A percentile compares a stretch with the other conserved stretches of the same genome.
These are phyloP conservation scores for Agaricus blazei DNA, from an alignment of 768 basidiomycete species.

Conservation along the genomic window DNA sequence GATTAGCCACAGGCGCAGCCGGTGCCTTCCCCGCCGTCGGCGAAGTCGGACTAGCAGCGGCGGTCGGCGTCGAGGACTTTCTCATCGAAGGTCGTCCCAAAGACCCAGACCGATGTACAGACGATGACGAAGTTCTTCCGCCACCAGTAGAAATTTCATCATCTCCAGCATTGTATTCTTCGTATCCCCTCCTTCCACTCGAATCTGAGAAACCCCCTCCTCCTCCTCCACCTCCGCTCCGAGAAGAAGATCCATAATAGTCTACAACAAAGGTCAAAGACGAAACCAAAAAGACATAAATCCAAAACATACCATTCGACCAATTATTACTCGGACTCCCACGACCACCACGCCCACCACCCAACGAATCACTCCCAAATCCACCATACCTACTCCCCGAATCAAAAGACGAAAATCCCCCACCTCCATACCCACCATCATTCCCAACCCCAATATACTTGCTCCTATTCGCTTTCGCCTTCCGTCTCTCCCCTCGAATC, in stretches of 20 bases:
- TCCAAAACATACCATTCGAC: constrained; percentile 7
- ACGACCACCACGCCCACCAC: constrained; percentile 18
- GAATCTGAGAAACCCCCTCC: constrained; percentile 57
- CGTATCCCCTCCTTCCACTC: constrained; percentile 52
- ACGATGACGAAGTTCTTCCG: constrained; percentile 16
- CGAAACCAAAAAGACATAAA: neutral
- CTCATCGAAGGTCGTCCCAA: constrained; percentile 22
- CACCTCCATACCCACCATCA: constrained; percentile 56
- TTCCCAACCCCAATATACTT: constrained; percentile 89
- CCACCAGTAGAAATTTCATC: constrained; percentile 53
- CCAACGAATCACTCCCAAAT: constrained; percentile 39
- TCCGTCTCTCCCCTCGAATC: constrained; percentile 84
- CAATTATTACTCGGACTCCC: constrained; percentile 17
- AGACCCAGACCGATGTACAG: constrained; percentile 29
- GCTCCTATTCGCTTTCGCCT: constrained; percentile 85
- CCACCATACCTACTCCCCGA: constrained; percentile 37
- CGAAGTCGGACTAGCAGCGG: constrained; percentile 17
- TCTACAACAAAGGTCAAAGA: constrained; percentile 16
- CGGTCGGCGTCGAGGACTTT: constrained; percentile 29
- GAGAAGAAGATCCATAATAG: constrained; percentile 19
- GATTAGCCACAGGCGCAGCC: constrained; percentile 53
- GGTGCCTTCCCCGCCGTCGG: neutral
- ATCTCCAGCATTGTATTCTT: constrained; percentile 96
- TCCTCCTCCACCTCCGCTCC: constrained; percentile 31
- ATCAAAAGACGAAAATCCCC: constrained; percentile 13